These are phyloP conservation scores for Candida patagonica DNA, from an alignment of 805 yeast genomes.

Conservation along the genomic window DNA sequence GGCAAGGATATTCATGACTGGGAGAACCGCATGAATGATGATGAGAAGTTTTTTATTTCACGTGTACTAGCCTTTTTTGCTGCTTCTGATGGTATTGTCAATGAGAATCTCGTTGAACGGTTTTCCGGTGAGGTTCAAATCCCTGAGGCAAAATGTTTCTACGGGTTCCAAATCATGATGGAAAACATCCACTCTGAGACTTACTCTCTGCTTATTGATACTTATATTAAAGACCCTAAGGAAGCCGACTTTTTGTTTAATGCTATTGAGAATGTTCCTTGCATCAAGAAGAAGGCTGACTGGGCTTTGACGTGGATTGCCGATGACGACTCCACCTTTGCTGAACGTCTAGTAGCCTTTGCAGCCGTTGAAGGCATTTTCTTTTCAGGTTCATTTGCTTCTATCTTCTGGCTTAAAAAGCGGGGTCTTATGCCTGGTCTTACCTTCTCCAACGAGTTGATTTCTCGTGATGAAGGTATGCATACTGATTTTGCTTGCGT, in stretches of 20 bases:
- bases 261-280: conserved; percentile 93
- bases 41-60: conserved; percentile 86
- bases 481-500: conserved; percentile 98
- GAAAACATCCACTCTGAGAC: conserved; percentile 98
- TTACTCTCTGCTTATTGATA: conserved; percentile 86
- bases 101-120: conserved; percentile 94
- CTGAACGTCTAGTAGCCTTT: conserved; percentile 93
- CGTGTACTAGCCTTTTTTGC: conserved; percentile 96
- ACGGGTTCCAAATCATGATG: conserved; percentile 99
- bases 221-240: conserved; percentile 92
- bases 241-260: conserved; percentile 86
- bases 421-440: conserved; percentile 99
- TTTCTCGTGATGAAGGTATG: conserved; percentile 97
- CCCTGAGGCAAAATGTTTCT: conserved; percentile 97
- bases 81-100: conserved; percentile 97
- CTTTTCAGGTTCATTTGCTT: conserved; percentile 97
- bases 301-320: conserved; percentile 98
- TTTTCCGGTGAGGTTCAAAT: conserved; percentile 95
- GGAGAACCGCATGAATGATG: conserved; percentile 80
- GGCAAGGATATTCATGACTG: conserved; percentile 88
- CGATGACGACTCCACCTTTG: conserved; percentile 81
- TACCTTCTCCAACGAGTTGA: conserved; percentile 94
- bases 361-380: conserved; percentile 99
- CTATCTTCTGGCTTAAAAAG: conserved; percentile 97
- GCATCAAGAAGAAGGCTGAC: conserved; percentile 94